Percentiles rank a stretch among this genome's conserved stretches.
Evolutionary conservation across 1,284 basidiomycete species (phyloP).

Genomic region (Trichosporon coremiiforme): DNA sequence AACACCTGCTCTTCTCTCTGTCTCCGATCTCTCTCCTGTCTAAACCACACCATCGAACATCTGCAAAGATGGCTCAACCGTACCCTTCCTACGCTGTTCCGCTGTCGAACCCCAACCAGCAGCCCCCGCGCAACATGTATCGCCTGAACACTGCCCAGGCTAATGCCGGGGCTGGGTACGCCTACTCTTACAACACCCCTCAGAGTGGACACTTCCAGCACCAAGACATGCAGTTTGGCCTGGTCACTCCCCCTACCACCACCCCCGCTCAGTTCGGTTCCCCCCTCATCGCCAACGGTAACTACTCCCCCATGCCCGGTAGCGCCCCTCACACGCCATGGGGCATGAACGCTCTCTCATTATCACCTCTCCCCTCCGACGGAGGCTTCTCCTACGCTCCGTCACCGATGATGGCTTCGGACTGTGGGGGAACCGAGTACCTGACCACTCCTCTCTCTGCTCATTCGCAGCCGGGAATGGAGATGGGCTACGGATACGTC

Average conservation of each 20-base stretch:
- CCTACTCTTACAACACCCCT: slow-evolving; percentile 13
- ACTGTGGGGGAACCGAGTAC: slow-evolving; percentile 20
- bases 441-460: slow-evolving; percentile 15
- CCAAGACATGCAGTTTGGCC: slow-evolving; percentile 26
- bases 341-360: slow-evolving; percentile 29
- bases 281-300: slow-evolving; percentile 24
- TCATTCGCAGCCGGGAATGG: slow-evolving; percentile 10
- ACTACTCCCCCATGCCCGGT: slow-evolving; percentile 21
- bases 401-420: slow-evolving; percentile 25
- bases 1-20: background rate
- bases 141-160: slow-evolving; percentile 12
- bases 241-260: slow-evolving; percentile 29
- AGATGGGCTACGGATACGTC: slow-evolving; percentile 23
- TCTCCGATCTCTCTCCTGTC: background rate
- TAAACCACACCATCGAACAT: background rate
- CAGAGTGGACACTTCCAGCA: slow-evolving; percentile 24
- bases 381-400: slow-evolving; percentile 24
- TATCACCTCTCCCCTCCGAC: slow-evolving; percentile 22
- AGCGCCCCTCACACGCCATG: slow-evolving; percentile 25
- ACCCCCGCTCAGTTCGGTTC: slow-evolving; percentile 28
- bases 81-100: slow-evolving; percentile 25
- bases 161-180: background rate
- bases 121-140: slow-evolving; percentile 28
- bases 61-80: slow-evolving; percentile 28
- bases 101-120: slow-evolving; percentile 15